Evolutionary conservation across 768 basidiomycete genomes (phyloP).

Genomic region (Amanita rubescens): DNA sequence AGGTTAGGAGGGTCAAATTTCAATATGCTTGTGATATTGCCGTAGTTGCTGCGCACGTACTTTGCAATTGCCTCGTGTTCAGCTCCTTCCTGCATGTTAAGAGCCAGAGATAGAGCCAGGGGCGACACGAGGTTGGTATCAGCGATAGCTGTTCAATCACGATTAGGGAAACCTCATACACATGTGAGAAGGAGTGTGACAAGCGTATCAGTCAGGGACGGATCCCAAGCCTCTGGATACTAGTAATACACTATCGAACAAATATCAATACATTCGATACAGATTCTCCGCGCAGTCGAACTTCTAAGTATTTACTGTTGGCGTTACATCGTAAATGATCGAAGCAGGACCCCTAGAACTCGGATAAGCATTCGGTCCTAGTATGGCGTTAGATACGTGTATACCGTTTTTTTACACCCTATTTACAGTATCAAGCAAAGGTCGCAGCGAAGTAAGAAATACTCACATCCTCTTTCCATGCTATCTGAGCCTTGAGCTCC

Average conservation of each 20-base stretch:
- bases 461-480: constrained; percentile 34
- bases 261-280: neutral
- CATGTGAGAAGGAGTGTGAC: too few species aligned
- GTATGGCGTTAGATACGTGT: neutral
- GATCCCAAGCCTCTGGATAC: too few species aligned
- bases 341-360: neutral
- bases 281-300: neutral
- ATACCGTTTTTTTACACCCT: constrained; percentile 17
- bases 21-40: neutral
- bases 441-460: neutral
- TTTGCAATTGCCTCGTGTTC: neutral
- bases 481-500: constrained; percentile 38
- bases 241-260: too few species aligned
- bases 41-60: neutral
- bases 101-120: too few species aligned
- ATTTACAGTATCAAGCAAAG: neutral
- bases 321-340: neutral
- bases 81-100: neutral
- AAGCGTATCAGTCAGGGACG: too few species aligned
- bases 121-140: too few species aligned
- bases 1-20: too few species aligned
- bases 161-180: too few species aligned
- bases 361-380: neutral
- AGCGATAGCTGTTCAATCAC: too few species aligned
- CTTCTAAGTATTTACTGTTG: neutral